Evolutionary conservation across 164 flowering plant genomes (phyloP).

Genomic region (Chloranthus sessilifolius): DNA sequence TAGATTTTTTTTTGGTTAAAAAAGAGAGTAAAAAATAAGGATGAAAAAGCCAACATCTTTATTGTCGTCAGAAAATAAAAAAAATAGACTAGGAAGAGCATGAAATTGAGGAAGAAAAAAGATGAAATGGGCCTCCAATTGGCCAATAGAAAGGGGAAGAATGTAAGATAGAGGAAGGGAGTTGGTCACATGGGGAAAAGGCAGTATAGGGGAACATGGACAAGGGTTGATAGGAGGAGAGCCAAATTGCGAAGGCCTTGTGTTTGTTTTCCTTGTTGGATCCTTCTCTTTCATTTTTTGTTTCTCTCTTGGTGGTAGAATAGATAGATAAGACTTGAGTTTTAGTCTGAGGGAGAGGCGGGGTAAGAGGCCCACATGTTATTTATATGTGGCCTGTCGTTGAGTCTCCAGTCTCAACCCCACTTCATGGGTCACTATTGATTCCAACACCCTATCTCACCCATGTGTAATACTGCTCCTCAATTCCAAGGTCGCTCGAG

Average conservation of each 20-base stretch:
- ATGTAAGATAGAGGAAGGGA: no score
- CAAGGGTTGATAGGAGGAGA: constrained; percentile 17
- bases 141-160: no score
- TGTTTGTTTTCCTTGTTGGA: constrained; percentile 20
- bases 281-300: constrained; percentile 16
- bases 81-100: background rate
- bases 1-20: no score
- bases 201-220: constrained; percentile 19
- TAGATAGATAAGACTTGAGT: no score
- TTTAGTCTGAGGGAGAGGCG: background rate
- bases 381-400: constrained; percentile 13
- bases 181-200: constrained; percentile 13
- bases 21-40: no score
- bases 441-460: no score
- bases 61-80: background rate
- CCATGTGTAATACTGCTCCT: no score
- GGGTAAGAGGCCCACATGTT: constrained; percentile 2
- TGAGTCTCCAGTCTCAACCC: no score
- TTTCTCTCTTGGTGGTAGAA: background rate
- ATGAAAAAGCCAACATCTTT: no score
- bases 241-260: constrained; percentile 13
- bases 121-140: no score
- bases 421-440: background rate
- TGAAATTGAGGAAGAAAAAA: no score
- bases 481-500: no score